Evolutionary conservation across 805 yeast genomes (phyloP).

Genomic region (Blastobotrys muscicola): DNA sequence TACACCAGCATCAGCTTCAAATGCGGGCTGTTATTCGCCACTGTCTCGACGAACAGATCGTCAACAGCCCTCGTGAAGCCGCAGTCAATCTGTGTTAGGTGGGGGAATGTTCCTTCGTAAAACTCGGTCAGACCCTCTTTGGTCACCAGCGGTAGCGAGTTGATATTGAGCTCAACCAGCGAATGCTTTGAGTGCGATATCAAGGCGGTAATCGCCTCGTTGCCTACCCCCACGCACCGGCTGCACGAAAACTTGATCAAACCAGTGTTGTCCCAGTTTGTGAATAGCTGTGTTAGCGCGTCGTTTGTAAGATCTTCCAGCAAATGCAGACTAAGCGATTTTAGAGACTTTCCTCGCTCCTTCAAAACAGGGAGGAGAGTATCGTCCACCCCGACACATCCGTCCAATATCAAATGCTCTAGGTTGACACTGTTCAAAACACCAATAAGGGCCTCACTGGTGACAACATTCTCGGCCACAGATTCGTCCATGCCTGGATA

Average conservation of each 20-base stretch:
- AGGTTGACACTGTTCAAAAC: constrained; percentile 40
- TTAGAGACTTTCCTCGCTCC: constrained; percentile 40
- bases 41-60: constrained; percentile 49
- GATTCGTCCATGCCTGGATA: constrained; percentile 24
- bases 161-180: constrained; percentile 59
- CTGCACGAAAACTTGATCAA: constrained; percentile 50
- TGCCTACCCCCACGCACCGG: constrained; percentile 58
- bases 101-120: constrained; percentile 34
- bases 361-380: constrained; percentile 32
- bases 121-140: constrained; percentile 26
- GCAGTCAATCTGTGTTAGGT: constrained; percentile 57
- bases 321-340: constrained; percentile 46
- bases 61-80: constrained; percentile 77
- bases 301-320: constrained; percentile 62
- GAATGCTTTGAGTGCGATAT: constrained; percentile 56
- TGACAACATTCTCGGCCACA: constrained; percentile 44
- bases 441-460: constrained; percentile 57
- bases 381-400: constrained; percentile 68
- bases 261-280: constrained; percentile 42
- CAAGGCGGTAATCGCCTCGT: constrained; percentile 50
- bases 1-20: constrained; percentile 66
- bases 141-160: constrained; percentile 57
- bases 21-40: constrained; percentile 52
- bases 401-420: constrained; percentile 51
- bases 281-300: constrained; percentile 52